These are phyloP conservation scores for Forsythia suspensa DNA, from an alignment of 257 asterid species.

Conservation along the genomic window DNA sequence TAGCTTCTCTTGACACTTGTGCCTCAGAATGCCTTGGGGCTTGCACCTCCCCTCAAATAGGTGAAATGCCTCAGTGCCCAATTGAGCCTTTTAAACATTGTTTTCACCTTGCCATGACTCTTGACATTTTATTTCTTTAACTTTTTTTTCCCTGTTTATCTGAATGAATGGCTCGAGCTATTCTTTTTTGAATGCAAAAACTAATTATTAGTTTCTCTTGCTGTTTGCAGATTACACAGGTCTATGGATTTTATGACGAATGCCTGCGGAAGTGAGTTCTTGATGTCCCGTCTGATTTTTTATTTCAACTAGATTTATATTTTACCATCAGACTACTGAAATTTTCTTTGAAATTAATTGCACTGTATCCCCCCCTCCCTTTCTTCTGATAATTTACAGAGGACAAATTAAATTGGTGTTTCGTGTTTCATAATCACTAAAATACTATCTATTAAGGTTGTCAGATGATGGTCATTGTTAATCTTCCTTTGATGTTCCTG, in stretches of 20 bases:
- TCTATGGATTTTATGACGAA: constrained; percentile 57
- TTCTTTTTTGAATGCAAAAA: background rate
- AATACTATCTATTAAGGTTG: background rate
- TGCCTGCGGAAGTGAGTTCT: constrained; percentile 55
- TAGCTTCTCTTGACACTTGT: background rate
- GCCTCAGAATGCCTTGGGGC: background rate
- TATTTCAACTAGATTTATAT: background rate
- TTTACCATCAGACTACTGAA: background rate
- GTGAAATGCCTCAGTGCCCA: background rate
- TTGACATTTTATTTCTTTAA: background rate
- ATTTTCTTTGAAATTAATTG: background rate
- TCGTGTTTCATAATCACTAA: background rate
- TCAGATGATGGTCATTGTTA: background rate
- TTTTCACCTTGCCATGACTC: background rate
- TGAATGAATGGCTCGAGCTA: background rate
- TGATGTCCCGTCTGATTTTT: background rate
- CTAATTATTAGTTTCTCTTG: constrained; percentile 1
- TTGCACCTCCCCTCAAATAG: background rate
- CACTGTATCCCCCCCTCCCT: background rate
- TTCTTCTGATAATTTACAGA: background rate
- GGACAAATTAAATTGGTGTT: background rate
- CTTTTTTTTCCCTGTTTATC: background rate
- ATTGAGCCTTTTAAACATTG: background rate
- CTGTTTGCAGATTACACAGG: constrained; percentile 56
- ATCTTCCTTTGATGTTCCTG: background rate